Evolutionary conservation across 441 rosid species (phyloP), one percentile per base, ranked within the genome.

Genomic region (Iberis amara): DNA sequence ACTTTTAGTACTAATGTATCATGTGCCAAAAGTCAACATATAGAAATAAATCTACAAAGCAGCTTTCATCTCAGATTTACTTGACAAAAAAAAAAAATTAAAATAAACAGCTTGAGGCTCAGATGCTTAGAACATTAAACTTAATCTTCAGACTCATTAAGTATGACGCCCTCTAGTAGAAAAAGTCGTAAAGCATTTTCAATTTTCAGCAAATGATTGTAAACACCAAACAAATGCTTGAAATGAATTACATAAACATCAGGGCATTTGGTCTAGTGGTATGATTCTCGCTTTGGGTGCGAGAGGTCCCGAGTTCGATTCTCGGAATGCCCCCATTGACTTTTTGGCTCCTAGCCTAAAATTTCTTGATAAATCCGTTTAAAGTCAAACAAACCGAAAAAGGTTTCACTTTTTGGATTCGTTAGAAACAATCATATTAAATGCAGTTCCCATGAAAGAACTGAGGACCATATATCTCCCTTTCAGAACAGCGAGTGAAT

Each of bases 271-370:
- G 86, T 85, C 96, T 83, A 79, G 86, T 83, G 83, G 84, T 83
- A 85, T 81, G 90, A 86, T 83, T 83, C 86, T 83, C 79, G 90
- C 85, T 82, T 80, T 72, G 85, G 82, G 85, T 89, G 88, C 80
- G 80, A 83, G 88, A 80, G 85, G 80, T 80, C 80, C 82, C 80
- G 74, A 79, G 81, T 80, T 80, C 81, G 76, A 79, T 83, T 83
- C 88, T 80, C 79, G 9, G 13, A 43, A 23, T 43, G 31, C 14
- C 31, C 47, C 47, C 7, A 18, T 26, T 26, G 15, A 11, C 10
- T 24, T 24, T 44, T 33, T 33, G n/a, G n/a, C n/a, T 30, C 8
- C 33, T 7, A 30, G 8, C 33, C 8, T 30, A 30, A 30, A 30
- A 30, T 30, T 30, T 8, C 33, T 30, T 30, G 7, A 7, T 6